Evolutionary conservation across 78 protist genomes (phyloP).

Genomic region (Monosiga brevicollis): DNA sequence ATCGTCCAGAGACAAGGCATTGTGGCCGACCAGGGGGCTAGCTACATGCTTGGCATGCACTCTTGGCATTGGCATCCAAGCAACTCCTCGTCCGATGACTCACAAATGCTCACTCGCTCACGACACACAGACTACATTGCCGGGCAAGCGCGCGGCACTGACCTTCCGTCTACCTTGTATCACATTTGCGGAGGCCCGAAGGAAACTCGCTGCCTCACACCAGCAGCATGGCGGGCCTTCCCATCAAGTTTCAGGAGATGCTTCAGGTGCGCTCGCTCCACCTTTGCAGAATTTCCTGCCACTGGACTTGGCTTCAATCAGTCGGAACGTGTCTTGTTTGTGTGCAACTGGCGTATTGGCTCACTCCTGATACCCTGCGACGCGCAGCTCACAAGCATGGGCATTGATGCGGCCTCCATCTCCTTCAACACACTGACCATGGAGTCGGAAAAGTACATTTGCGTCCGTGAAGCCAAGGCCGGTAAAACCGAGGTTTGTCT

Average conservation of each 20-base stretch:
- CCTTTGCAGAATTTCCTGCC: background rate
- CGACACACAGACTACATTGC: too few relatives aligned
- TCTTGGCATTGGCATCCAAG: too few relatives aligned
- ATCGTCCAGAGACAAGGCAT: too few relatives aligned
- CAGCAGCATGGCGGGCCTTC: background rate
- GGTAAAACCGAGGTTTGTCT: constrained; percentile 9
- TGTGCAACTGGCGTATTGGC: background rate
- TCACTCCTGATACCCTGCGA: background rate
- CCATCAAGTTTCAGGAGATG: constrained; percentile 5
- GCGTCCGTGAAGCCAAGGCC: constrained; percentile 77
- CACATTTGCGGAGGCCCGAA: too few relatives aligned
- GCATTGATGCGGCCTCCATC: constrained; percentile 59
- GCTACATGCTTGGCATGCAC: too few relatives aligned
- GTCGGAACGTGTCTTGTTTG: background rate
- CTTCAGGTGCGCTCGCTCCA: background rate
- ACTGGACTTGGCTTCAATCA: background rate
- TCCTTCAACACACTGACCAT: constrained; percentile 79
- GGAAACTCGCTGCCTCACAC: too few relatives aligned
- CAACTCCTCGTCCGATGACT: too few relatives aligned
- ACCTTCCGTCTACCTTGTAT: too few relatives aligned
- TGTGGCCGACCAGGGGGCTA: too few relatives aligned
- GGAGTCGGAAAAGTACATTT: constrained; percentile 88
- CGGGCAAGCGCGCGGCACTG: too few relatives aligned
- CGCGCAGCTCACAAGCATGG: constrained; percentile 40
- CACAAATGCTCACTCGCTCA: too few relatives aligned